Evolutionary conservation across 257 asterid species (phyloP).

Genomic region (Capsicum pubescens): DNA sequence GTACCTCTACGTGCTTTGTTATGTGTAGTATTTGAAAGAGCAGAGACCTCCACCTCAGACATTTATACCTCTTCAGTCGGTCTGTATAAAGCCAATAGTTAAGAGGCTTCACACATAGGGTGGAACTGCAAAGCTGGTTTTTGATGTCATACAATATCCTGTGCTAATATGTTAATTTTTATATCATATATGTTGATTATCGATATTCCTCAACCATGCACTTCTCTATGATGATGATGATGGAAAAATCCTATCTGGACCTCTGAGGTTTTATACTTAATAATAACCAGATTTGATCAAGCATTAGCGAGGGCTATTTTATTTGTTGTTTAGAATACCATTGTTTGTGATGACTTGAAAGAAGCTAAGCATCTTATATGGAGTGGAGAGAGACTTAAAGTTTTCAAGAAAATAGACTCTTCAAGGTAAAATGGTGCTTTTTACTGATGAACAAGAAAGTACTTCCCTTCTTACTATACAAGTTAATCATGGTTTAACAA

Average conservation of each 20-base stretch:
- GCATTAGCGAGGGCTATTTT: slow-evolving; percentile 81
- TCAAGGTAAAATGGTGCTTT: slow-evolving; percentile 59
- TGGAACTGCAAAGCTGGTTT: slow-evolving; percentile 89
- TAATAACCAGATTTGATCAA: slow-evolving; percentile 67
- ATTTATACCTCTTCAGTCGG: slow-evolving; percentile 92
- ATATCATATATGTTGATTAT: not conserved
- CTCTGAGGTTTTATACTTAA: slow-evolving; percentile 54
- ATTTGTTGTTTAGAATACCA: slow-evolving; percentile 95
- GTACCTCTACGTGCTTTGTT: slow-evolving; percentile 17
- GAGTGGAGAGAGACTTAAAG: slow-evolving; percentile 80
- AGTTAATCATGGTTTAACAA: slow-evolving; percentile 22
- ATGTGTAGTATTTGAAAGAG: slow-evolving; percentile 87
- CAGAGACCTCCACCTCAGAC: slow-evolving; percentile 99
- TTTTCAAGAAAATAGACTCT: slow-evolving; percentile 38
- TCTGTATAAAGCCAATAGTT: slow-evolving; percentile 85
- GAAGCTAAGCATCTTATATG: slow-evolving; percentile 98
- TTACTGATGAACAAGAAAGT: slow-evolving; percentile 11
- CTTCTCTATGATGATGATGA: slow-evolving; percentile 1
- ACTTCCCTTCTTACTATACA: slow-evolving; percentile 7
- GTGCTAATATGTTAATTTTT: slow-evolving; percentile 19
- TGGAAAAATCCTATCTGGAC: slow-evolving; percentile 22
- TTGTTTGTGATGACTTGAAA: slow-evolving; percentile 88
- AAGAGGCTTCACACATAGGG: slow-evolving; percentile 91
- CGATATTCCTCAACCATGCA: slow-evolving; percentile 4
- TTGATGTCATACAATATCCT: slow-evolving; percentile 99